Evolutionary conservation across 2,329 filamentous ascomycete genomes (phyloP), one percentile per base, ranked within the genome.

Genomic region (Stagonosporopsis vannaccii): DNA sequence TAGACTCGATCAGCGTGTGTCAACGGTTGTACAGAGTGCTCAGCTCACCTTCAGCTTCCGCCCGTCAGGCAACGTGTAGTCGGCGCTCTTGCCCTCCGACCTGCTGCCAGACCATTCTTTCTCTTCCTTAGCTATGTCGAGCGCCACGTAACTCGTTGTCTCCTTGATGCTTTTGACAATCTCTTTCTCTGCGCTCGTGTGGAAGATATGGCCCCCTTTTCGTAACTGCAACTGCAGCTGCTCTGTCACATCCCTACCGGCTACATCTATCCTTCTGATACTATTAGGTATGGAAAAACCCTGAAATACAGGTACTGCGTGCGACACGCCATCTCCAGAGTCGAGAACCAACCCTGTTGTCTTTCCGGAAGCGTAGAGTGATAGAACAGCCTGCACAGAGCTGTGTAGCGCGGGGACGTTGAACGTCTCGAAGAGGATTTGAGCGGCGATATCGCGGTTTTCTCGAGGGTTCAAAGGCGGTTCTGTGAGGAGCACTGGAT

Each of bases 91-190:
- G 65, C 85, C 85, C 67, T 90, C 92, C 52, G 87, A 82, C 78
- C 95, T 92, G 19, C 89, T 87, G 42, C 81, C 83, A 56, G 89
- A 85, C 92, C 93, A 99, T 62, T 98, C 95, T 79, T 97, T 97
- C 80, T 99, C 95, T 77, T 99, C 95, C 68, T 90, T 92, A 73
- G 90, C 89, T 7, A 95, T 93, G 75, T 98, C 93, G 48, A 90
- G 80, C 22, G 95, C 92, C 35, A 99, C 90, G 75, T 98, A 99
- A 54, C 91, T 90, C 43, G 92, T 89, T 72, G 90, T 91, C 83
- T 99, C 95, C 81, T 99, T 99, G 80, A 99, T 97, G 77, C 92
- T 85, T 64, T 94, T 87, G 55, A 99, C 95, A n/a, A 97, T 92
- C 79, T 99, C 95, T 81, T 99, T 99, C 82, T 99, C 95, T 12